Conservation (phyloP, 352 stramenopile genomes). For the Pythium coloratum region DNA sequence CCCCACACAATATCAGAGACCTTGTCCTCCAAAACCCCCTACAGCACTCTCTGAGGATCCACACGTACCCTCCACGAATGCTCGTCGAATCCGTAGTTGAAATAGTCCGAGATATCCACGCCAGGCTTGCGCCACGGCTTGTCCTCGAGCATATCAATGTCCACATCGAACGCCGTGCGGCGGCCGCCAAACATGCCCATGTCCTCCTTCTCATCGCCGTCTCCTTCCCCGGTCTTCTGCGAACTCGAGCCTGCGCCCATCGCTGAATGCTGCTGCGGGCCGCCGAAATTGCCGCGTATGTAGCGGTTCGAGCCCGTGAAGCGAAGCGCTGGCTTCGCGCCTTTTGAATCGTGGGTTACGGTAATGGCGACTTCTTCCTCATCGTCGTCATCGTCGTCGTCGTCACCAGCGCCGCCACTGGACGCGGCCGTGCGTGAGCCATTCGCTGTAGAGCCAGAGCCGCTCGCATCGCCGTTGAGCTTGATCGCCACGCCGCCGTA, state of each 20-base stretch:
- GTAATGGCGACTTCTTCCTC: conserved; percentile 86
- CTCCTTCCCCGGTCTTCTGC: conserved; percentile 29
- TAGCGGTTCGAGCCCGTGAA: conserved; percentile 83
- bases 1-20: background rate
- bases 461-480: conserved; percentile 35
- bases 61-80: conserved; percentile 67
- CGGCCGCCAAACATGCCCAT: conserved; percentile 76
- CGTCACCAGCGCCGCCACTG: conserved; percentile 31
- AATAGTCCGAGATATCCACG: conserved; percentile 93
- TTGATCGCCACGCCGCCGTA: conserved; percentile 81
- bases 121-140: conserved; percentile 90
- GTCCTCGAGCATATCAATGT: conserved; percentile 91
- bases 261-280: conserved; percentile 34
- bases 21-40: background rate
- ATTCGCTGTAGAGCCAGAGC: conserved; percentile 14
- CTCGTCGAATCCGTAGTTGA: conserved; percentile 94
- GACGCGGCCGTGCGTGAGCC: background rate
- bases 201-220: conserved; percentile 59
- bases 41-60: background rate
- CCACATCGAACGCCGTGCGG: conserved; percentile 90
- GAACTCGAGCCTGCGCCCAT: conserved; percentile 17
- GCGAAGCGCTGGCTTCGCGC: conserved; percentile 69
- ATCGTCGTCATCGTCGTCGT: conserved; percentile 80
- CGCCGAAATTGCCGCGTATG: conserved; percentile 58
- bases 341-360: conserved; percentile 60